Conservation (phyloP, 169 alveolate species). For the Plasmodium gonderi region DNA sequence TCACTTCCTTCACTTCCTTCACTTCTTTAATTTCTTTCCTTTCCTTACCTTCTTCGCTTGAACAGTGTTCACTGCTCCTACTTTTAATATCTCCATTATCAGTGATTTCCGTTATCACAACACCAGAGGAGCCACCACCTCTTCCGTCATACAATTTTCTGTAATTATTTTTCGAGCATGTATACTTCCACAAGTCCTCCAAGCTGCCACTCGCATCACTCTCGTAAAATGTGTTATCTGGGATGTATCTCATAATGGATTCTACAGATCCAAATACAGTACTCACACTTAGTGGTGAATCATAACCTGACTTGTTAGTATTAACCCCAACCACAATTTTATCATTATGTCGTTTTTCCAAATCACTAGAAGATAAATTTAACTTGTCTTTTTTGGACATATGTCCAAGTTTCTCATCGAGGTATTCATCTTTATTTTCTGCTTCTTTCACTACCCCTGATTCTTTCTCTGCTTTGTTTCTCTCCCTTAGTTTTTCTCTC, state of each 20-base stretch:
- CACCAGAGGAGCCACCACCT: not conserved
- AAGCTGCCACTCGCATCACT: not conserved
- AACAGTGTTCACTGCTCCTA: no score
- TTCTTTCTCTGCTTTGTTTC: not conserved
- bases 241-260: constrained; percentile 6
- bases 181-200: not conserved
- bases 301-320: not conserved
- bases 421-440: not conserved
- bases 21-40: not conserved
- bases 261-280: constrained; percentile 31
- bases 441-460: not conserved
- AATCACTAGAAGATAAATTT: not conserved
- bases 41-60: not conserved
- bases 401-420: not conserved
- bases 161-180: not conserved
- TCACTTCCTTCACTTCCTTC: not conserved
- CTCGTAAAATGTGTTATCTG: constrained; percentile 18
- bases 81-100: not conserved
- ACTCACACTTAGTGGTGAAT: constrained; percentile 14
- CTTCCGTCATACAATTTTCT: not conserved
- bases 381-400: not conserved
- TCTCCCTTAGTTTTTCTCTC: constrained; percentile 12
- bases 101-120: not conserved
- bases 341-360: not conserved
- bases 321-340: not conserved